Base-by-base conservation (phyloP, 2,329 filamentous ascomycete genomes). In the Aureobasidium lini region DNA sequence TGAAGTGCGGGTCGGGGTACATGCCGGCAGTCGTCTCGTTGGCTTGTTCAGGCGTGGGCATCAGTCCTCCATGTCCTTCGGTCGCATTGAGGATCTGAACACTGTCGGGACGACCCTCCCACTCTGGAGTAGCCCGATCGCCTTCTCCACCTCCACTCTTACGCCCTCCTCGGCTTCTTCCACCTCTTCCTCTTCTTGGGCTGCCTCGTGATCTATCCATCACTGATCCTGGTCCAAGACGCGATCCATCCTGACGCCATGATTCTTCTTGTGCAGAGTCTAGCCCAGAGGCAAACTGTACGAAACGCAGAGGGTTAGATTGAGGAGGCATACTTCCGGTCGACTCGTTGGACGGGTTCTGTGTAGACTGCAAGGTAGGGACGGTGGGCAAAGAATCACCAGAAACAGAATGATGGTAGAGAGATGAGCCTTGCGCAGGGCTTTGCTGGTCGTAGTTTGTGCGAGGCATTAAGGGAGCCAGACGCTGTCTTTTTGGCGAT, bases 401-500 rank as follows among this genome's bases (percentile, higher is more conserved):
- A 36, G 57, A 49, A 10, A 34, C 16, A 2, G 57, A 40, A 13
- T 59, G 23, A 23, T 23, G 57, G 31, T 59, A 59, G 18, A 46
- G 57, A 4, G 57, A 59, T 2, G 44, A 48, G 10, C n/a, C 57
- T 13, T 39, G 42, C 13, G 57, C 31, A 15, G 44, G 44, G 15
- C 16, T 50, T 23, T 47, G 68, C 18, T 71, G 66, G 61, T 64
- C 65, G 49, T 69, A 70, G 29, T 64, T 64, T 10, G 65, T 65
- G 37, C 73, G 66, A 29, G 73, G 69, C 65, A 75, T 72, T 29
- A 72, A 62, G 3, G 72, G 72, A 13, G 70, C 74, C 15, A 78
- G 67, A 62, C 72, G 76, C n/a, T 72, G 75, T 28, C 77, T 70
- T 61, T 79, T 79, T 1, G 76, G 73, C 9, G 75, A 76, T 50